Conservation (phyloP, 2,329 filamentous ascomycete genomes). For the Penicillium sp. region DNA sequence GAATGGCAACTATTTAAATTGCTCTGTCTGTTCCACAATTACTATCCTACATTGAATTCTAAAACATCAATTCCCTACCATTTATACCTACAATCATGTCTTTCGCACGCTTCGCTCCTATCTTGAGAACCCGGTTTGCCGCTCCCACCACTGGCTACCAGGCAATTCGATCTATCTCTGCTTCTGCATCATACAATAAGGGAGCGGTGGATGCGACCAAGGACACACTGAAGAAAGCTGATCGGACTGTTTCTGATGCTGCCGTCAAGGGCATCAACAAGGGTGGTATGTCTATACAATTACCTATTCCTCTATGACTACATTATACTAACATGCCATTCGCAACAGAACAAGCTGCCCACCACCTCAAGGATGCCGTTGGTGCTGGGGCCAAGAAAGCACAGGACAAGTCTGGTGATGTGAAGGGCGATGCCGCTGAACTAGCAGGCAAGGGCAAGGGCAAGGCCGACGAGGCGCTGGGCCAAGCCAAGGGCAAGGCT, state of each 20-base stretch:
- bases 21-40: neutral
- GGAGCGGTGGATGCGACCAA: conserved; percentile 57
- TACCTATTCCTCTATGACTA: neutral
- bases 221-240: conserved; percentile 59
- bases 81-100: conserved; percentile 17
- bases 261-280: conserved; percentile 65
- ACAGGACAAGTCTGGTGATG: conserved; percentile 43
- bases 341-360: conserved; percentile 51
- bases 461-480: conserved; percentile 33
- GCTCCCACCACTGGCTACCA: conserved; percentile 17
- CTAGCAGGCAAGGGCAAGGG: conserved; percentile 36
- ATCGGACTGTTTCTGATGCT: conserved; percentile 56
- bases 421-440: conserved; percentile 32
- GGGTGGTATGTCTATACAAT: conserved; percentile 52
- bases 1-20: conserved; percentile 7
- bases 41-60: neutral
- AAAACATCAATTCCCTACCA: neutral
- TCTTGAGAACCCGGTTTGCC: conserved; percentile 22
- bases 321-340: conserved; percentile 3
- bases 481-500: conserved; percentile 31
- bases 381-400: conserved; percentile 49
- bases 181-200: conserved; percentile 52
- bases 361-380: conserved; percentile 46
- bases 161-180: conserved; percentile 50
- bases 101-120: conserved; percentile 34